Evolutionary conservation across 2,329 filamentous ascomycete genomes (phyloP), one percentile per base, ranked within the genome.

Genomic region (Canariomyces notabilis): DNA sequence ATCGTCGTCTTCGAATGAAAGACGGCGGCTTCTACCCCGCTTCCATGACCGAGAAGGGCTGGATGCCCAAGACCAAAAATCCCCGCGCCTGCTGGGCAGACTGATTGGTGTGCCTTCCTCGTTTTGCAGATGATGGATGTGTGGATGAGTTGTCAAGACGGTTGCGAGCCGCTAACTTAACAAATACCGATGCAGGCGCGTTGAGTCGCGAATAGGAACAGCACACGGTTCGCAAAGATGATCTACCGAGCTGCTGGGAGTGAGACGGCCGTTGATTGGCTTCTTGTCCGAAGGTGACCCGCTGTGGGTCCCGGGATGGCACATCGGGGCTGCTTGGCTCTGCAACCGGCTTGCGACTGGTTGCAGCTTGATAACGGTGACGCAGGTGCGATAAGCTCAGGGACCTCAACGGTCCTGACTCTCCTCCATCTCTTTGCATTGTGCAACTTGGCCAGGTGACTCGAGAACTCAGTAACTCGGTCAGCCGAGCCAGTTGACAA

Each of bases 61-160:
- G 40, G 47, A 48, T 45, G 50, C 44, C 47, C 41, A 43, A 47
- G 29, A 15, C 22, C 42, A 42, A n/a, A n/a, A n/a, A 44, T 39
- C 48, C 38, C 42, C 42, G 39, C 43, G 29, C 14, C 29, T 33
- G 38, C 26, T 38, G 37, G n/a, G 33, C 8, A 15, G 44, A 26
- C 33, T 53, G 48, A 52, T 52, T 52, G 50, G 50, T 50, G 50
- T 50, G 34, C 47, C 42, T 48, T 44, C 29, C 36, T 26, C 36
- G n/a, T n/a, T 36, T 15, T 50, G 50, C 50, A 49, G 46, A 37
- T 23, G 39, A 35, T 22, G 32, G 39, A 32, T 31, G 35, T 37
- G 26, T 19, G 23, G 45, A 42, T 53, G 50, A 52, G 44, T 42
- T 48, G 50, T 46, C 48, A 38, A 46, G 26, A 29, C 26, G 26